Evolutionary conservation across 352 stramenopile genomes (phyloP).

Genomic region (Thalassiosira exigua): DNA sequence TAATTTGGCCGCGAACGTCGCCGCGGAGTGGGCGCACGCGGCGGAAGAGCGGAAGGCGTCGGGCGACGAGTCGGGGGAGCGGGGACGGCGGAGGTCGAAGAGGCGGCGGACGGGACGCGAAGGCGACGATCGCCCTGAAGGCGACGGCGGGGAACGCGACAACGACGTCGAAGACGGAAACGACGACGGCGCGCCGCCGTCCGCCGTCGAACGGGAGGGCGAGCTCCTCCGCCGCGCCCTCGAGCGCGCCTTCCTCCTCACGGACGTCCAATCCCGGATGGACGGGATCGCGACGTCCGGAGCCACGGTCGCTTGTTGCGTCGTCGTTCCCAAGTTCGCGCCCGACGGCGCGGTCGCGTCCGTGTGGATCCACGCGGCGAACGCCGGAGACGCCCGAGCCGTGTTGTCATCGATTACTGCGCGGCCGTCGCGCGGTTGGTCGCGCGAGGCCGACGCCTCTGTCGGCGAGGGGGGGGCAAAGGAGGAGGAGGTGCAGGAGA

Average conservation of each 20-base stretch:
- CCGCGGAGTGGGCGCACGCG: constrained; percentile 37
- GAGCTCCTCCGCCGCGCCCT: constrained; percentile 53
- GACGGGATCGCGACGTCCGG: constrained; percentile 73
- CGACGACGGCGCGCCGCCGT: constrained; percentile 30
- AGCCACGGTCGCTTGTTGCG: constrained; percentile 81
- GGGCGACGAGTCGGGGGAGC: neutral
- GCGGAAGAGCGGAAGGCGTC: neutral
- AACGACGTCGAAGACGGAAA: constrained; percentile 6
- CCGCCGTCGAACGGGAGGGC: constrained; percentile 30
- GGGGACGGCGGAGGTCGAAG: constrained; percentile 8
- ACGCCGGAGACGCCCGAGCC: constrained; percentile 83
- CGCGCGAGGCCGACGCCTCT: too few relatives aligned
- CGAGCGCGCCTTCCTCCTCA: constrained; percentile 84
- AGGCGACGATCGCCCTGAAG: too few relatives aligned
- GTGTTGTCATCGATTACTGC: constrained; percentile 66
- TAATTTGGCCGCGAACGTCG: constrained; percentile 63
- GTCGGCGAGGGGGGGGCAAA: too few relatives aligned
- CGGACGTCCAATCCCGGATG: constrained; percentile 80
- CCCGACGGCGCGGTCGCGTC: constrained; percentile 6
- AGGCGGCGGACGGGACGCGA: constrained; percentile 60
- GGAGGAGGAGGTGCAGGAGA: neutral
- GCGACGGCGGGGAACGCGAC: constrained; percentile 2
- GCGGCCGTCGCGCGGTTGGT: neutral
- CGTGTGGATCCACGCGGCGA: constrained; percentile 78
- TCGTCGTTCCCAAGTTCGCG: constrained; percentile 64